Evolutionary conservation across 805 yeast species (phyloP), one percentile per base, ranked within the genome.

Genomic region (Teunomyces barrocoloradensis): DNA sequence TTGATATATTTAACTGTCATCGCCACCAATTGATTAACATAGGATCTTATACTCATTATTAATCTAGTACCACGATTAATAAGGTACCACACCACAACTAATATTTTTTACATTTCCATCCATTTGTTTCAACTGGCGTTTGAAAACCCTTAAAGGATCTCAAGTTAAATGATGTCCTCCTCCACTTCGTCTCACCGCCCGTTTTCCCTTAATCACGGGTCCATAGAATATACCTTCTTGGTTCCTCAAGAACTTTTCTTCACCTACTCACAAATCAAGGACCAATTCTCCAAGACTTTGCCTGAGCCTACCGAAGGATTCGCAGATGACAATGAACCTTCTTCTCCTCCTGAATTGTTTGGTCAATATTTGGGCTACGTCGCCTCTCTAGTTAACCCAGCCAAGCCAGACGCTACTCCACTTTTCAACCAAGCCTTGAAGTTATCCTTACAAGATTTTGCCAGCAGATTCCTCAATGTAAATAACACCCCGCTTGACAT

Each of bases 301-400:
- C 92, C 95, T 6, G 81, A 78, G 42, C 82, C 82, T 36, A 86
- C 97, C 38, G 97, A 89, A 62, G 94, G 86, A 12, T 84, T 79
- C 56, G 92, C 91, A 42, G 85, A 80, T 49, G 96, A 88, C 57
- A 86, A 86, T 53, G 97, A 91, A 71, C 97, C 97, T 32, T 70
- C 89, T 29, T 83, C 92, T 39, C 83, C 91, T 41, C 85, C 89
- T 33, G 97, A 92, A 69, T 79, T 94, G 49, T 78, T 89, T 53
- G 89, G 88, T 50, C 81, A 82, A 58, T 94, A 94, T 64, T 73
- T 94, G 50, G 97, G 96, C 13, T 86, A 78, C 64, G 75, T 84
- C 35, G 79, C 85, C 15, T 61, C 74, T 43, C 59, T 78, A 44
- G 74, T 73, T 33, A 75, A 71, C 52, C 74, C 76, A 21, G 57